Evolutionary conservation across 2,329 filamentous ascomycete genomes (phyloP).

Genomic region (Alternaria sp.): DNA sequence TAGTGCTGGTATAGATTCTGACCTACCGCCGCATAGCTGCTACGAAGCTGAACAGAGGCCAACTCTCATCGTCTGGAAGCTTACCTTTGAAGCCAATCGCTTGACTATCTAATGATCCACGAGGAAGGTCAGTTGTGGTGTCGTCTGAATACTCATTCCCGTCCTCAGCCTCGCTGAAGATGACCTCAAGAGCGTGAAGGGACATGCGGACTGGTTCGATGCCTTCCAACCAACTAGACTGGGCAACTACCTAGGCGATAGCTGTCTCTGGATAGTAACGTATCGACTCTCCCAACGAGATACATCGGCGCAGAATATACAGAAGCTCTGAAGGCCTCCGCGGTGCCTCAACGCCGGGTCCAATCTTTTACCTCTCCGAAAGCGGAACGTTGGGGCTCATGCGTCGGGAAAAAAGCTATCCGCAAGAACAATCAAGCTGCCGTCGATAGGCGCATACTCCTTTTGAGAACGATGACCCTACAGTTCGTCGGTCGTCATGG

Average conservation of each 20-base stretch:
- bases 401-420: not conserved
- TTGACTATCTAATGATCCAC: not conserved
- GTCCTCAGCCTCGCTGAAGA: not conserved
- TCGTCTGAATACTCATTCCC: not conserved
- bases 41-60: not conserved
- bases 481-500: not conserved
- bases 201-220: not conserved
- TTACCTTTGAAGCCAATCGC: not conserved
- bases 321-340: not conserved
- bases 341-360: not conserved
- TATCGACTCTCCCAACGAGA: not conserved
- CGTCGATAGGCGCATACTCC: not conserved
- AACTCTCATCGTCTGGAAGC: not conserved
- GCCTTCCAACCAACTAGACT: not conserved
- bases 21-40: not conserved
- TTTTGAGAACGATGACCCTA: not conserved
- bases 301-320: not conserved
- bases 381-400: not conserved
- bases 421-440: not conserved
- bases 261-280: not conserved
- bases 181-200: not conserved
- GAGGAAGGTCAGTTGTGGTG: not conserved
- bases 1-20: not conserved
- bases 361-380: not conserved
- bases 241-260: not conserved